Base-by-base conservation (phyloP, 176 grass and related monocot species). In the Aegilops longissima region DNA sequence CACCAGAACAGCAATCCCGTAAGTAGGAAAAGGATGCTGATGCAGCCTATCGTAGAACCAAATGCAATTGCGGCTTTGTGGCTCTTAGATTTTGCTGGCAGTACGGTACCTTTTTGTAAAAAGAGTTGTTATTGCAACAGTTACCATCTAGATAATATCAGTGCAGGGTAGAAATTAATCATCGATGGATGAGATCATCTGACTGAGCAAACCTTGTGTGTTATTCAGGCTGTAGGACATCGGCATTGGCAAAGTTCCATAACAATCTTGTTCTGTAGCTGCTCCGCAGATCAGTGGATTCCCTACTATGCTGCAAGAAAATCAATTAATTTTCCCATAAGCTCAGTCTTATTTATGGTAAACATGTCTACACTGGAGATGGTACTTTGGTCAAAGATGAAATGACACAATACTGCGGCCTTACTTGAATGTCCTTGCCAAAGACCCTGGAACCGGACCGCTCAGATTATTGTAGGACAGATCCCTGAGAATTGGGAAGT, bases 381-480 rank as follows among this genome's bases (percentile, higher is more conserved):
- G 20, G 34, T 69, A 65, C 23, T 40, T 85, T 78, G 75, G 21
- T 86, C n/a, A 82, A 91, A 80, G 56, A 51, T 68, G 73, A n/a
- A 78, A 54, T 30, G 80, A 51, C 21, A 62, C 31, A 78, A 70
- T 10, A 59, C 33, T 75, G 81, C 25, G 70, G 80, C 85, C 80
- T 83, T 87, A 95, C 95, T 95, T 98, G 93, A 93, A 93, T 59
- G 91, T 95, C 86, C 86, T 89, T 51, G 86, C 87, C 61, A 91
- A 76, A 70, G 87, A 90, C 35, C 87, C 80, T 69, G 93, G 93
- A 62, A 95, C 23, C 44, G 89, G 88, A 8, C 93, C 93, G 77
- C 89, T 95, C 36, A 98, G 72, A 68, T 98, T 93, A 86, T 98
- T 98, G 29, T 93, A 98, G 54, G 93, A 98, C 73, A 98, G 61